These are phyloP conservation scores for Coffea canephora DNA, from an alignment of 257 asterid species.

Conservation along the genomic window DNA sequence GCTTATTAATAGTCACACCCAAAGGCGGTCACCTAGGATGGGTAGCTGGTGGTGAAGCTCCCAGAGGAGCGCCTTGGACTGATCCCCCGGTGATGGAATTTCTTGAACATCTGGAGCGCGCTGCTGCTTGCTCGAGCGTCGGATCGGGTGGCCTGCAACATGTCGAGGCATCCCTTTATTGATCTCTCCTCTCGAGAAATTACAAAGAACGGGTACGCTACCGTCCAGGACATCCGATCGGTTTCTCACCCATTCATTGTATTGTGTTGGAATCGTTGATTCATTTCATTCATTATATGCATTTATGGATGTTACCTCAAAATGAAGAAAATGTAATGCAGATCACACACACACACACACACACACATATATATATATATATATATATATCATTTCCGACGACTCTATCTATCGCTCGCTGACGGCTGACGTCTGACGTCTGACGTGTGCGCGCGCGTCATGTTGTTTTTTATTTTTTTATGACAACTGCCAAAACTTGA, in stretches of 20 bases:
- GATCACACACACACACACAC: no score
- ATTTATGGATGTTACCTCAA: neutral
- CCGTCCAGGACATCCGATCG: no score
- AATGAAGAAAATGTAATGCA: neutral
- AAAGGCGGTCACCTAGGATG: constrained; percentile 99
- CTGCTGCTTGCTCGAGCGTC: constrained; percentile 20
- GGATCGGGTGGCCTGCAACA: neutral
- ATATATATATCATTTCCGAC: neutral
- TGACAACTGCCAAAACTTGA: no score
- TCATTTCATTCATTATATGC: neutral
- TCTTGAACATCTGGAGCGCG: constrained; percentile 57
- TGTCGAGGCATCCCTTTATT: neutral
- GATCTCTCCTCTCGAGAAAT: neutral
- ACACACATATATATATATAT: no score
- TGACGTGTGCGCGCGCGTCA: no score
- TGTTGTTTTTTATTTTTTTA: no score
- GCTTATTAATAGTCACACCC: constrained; percentile 83
- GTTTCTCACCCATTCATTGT: no score
- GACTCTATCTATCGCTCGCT: neutral
- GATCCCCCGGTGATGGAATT: constrained; percentile 91
- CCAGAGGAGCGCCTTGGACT: constrained; percentile 91
- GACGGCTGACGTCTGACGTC: neutral
- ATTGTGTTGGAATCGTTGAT: no score
- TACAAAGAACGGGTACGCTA: neutral
- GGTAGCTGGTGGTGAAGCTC: constrained; percentile 86